Percentiles rank a stretch among this genome's conserved stretches.
Conservation (phyloP, 352 stramenopile species). For the Globisporangium cederbergense region DNA sequence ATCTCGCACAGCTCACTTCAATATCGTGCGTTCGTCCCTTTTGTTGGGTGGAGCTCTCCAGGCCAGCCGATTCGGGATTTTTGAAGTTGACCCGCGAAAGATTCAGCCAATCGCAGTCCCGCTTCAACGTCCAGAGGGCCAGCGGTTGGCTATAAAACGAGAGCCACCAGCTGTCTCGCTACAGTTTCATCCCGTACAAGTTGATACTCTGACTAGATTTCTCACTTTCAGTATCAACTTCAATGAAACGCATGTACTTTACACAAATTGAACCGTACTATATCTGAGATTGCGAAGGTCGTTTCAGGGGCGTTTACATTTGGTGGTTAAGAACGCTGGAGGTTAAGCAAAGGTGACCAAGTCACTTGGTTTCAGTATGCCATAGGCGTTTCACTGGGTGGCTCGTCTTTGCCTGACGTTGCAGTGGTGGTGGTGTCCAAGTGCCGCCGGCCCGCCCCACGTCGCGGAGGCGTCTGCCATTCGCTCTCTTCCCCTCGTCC, state of each 20-base stretch:
- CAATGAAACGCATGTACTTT: background rate
- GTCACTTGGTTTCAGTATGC: background rate
- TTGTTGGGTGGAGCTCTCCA: conserved; percentile 6
- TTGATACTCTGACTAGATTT: background rate
- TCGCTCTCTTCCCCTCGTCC: conserved; percentile 4
- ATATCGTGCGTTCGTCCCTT: background rate
- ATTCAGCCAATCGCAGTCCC: background rate
- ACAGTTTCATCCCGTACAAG: background rate
- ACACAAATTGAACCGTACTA: background rate
- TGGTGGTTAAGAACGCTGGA: background rate
- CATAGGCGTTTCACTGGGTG: background rate
- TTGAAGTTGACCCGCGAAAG: conserved; percentile 1
- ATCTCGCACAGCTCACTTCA: background rate
- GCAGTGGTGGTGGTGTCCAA: conserved; percentile 9
- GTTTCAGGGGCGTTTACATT: background rate
- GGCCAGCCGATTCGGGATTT: background rate
- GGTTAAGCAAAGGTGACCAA: no score
- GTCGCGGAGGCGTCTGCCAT: conserved; percentile 1
- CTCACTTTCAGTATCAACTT: background rate
- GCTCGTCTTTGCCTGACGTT: conserved; percentile 9
- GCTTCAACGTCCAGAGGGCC: no score
- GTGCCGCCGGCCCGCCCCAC: background rate
- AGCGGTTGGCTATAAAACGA: conserved; percentile 1
- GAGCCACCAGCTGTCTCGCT: conserved; percentile 6
- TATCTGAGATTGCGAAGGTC: conserved; percentile 1